A percentile compares a stretch with the other conserved stretches of the same genome.
These are phyloP conservation scores for Austroboletus eburneus DNA, from an alignment of 768 basidiomycete genomes.

Conservation along the genomic window DNA sequence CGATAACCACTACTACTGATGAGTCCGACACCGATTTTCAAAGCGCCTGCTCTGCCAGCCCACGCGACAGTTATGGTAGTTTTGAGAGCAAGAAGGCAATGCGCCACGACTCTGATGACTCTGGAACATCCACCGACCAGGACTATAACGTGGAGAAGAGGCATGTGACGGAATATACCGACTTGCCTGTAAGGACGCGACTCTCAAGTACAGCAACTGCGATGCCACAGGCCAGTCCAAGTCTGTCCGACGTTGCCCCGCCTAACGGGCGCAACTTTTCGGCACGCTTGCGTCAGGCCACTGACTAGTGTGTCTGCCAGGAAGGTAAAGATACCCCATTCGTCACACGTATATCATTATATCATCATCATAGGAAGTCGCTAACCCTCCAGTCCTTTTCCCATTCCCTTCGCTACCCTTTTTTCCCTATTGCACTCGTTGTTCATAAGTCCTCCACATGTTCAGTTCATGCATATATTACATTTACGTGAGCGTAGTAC, in stretches of 20 bases:
- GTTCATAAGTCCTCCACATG: conserved; percentile 14
- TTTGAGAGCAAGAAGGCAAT: conserved; percentile 28
- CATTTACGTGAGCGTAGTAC: conserved; percentile 21
- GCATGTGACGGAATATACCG: conserved; percentile 33
- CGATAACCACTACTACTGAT: conserved; percentile 47
- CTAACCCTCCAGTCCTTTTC: conserved; percentile 14
- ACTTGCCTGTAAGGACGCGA: conserved; percentile 46
- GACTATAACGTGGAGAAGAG: conserved; percentile 26
- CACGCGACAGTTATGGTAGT: conserved; percentile 61
- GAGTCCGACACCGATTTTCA: conserved; percentile 86
- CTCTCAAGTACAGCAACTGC: conserved; percentile 53
- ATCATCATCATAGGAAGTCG: conserved; percentile 15
- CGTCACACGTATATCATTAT: conserved; percentile 17
- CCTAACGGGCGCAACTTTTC: conserved; percentile 24
- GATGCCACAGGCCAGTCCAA: conserved; percentile 38
- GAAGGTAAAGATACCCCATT: conserved; percentile 31
- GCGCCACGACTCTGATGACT: conserved; percentile 28
- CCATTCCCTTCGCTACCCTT: conserved; percentile 16
- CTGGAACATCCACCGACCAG: conserved; percentile 28
- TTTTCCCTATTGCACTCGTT: conserved; percentile 23
- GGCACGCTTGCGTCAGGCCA: conserved; percentile 16
- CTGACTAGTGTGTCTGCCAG: conserved; percentile 17
- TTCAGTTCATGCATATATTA: conserved; percentile 28
- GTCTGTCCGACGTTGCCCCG: conserved; percentile 39
- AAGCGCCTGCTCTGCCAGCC: conserved; percentile 78